Evolutionary conservation across 2,329 filamentous ascomycete genomes (phyloP).

Genomic region (Trichoderma oligosporum): DNA sequence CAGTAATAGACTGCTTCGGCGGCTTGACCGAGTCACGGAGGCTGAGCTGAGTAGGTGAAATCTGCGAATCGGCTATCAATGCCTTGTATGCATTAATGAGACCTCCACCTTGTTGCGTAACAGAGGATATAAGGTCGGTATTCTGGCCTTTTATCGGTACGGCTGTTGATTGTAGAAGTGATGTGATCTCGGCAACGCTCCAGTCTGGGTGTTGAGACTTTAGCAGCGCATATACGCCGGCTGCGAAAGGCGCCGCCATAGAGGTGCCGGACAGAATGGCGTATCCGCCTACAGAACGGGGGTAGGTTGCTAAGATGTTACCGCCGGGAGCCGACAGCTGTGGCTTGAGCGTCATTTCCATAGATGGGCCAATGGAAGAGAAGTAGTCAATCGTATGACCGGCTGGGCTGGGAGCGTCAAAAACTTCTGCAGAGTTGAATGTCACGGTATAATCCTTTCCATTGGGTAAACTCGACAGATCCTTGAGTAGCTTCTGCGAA

Average conservation of each 20-base stretch:
- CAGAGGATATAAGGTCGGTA: slow-evolving; percentile 45
- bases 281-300: slow-evolving; percentile 43
- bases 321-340: slow-evolving; percentile 53
- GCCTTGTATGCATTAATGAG: slow-evolving; percentile 58
- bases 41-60: slow-evolving; percentile 47
- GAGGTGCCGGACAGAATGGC: slow-evolving; percentile 54
- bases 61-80: slow-evolving; percentile 49
- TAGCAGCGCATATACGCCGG: slow-evolving; percentile 53
- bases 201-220: slow-evolving; percentile 45
- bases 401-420: neutral
- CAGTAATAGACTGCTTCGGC: slow-evolving; percentile 45
- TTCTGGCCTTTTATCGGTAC: slow-evolving; percentile 37
- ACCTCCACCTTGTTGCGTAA: slow-evolving; percentile 58
- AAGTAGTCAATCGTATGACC: neutral
- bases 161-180: slow-evolving; percentile 47
- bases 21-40: slow-evolving; percentile 60
- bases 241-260: slow-evolving; percentile 56
- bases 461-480: neutral
- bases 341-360: slow-evolving; percentile 54
- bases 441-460: neutral
- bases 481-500: neutral
- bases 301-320: slow-evolving; percentile 56
- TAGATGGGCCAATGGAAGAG: slow-evolving; percentile 53
- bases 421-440: neutral
- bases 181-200: slow-evolving; percentile 47